Evolutionary conservation across 108 stramenopile genomes (phyloP), one percentile per base, ranked within the genome.

Genomic region (Nitzschia palea): DNA sequence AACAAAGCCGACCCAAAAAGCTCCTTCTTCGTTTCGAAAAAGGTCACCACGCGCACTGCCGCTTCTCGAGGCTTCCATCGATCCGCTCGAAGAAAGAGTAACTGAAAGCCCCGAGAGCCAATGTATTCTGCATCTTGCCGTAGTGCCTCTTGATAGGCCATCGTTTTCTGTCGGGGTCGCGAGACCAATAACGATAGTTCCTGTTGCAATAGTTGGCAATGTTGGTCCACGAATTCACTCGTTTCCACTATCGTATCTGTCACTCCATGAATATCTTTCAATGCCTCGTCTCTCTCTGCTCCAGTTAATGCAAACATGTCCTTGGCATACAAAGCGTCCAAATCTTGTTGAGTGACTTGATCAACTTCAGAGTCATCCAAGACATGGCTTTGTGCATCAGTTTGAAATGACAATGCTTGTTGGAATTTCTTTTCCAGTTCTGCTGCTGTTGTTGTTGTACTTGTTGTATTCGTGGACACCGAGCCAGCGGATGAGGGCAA

Each of bases 181-280:
- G 44, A 33, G 1, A 36, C 54, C 14, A 68, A 29, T 14, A 28
- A 5, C 14, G 27, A 26, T 5, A 68, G 43, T 22, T 42, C 65
- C 27, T 51, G 27, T 9, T 65, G 25, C n/a, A 68, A 18, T 44
- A 34, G 15, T 26, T 52, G 48, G 35, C 69, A 30, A 23, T 60
- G 18, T 10, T 70, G 14, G 5, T 12, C 26, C 1, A 70, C 48
- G 22, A 70, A 70, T 12, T 70, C 59, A 0, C 59, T 58, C 1
- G 58, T 52, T 52, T 70, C 59, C 12, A 23, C 59, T 12, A 58
- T 44, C 1, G 33, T 29, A 50, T 47, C 58, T 18, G 35, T 25
- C 1, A 70, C 42, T 12, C 69, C 69, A 44, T 70, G 69, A 4
- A 70, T 61, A n/a, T 70, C 69, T 0, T 52, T 48, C 1, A 70